Conservation (phyloP, 2,329 filamentous ascomycete genomes). For the Sclerotinia nivalis region DNA sequence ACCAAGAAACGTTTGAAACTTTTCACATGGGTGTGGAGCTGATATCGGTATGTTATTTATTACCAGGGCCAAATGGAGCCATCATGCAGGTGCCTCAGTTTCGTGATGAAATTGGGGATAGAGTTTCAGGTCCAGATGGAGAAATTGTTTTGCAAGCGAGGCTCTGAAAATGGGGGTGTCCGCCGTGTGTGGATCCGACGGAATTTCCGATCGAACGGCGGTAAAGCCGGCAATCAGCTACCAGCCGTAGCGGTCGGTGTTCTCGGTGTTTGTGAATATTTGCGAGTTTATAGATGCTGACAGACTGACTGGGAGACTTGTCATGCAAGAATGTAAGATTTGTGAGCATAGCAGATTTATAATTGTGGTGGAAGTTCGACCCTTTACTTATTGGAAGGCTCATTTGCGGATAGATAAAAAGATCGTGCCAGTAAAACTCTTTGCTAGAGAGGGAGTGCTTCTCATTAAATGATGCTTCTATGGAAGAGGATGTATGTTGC, state of each 20-base stretch:
- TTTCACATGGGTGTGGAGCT: slow-evolving; percentile 3
- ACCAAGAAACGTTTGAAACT: slow-evolving; percentile 3
- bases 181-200: not conserved
- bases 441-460: not conserved
- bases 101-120: slow-evolving; percentile 2
- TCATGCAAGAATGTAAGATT: not conserved
- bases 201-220: not conserved
- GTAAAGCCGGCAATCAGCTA: not conserved
- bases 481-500: not conserved
- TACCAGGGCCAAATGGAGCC: not conserved
- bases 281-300: not conserved
- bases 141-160: slow-evolving; percentile 2
- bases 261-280: not conserved
- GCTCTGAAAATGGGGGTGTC: not conserved
- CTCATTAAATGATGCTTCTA: not conserved
- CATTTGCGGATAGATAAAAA: not conserved
- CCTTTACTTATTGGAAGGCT: not conserved
- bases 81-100: slow-evolving; percentile 6
- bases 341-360: not conserved
- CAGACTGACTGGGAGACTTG: not conserved
- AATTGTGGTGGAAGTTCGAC: not conserved
- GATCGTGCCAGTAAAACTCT: not conserved
- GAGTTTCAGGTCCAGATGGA: not conserved
- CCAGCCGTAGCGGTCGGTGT: not conserved
- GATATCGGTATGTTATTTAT: not conserved